Conservation (phyloP, 495 filamentous ascomycete genomes). For the Emericellopsis terricola region DNA sequence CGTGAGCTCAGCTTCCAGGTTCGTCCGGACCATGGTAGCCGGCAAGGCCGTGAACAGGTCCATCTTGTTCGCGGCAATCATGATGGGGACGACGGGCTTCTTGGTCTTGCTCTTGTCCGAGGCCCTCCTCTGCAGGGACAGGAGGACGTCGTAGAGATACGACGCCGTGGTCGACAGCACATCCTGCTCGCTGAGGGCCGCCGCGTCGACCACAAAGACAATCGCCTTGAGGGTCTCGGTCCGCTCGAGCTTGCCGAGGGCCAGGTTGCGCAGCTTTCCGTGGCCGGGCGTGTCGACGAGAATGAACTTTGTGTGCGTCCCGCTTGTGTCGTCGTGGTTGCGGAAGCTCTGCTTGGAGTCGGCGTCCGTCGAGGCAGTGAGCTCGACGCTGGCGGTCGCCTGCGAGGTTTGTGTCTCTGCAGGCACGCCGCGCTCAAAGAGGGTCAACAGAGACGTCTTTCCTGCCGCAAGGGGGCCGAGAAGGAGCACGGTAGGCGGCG, state of each 20-base stretch:
- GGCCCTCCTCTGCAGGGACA: conserved; percentile 63
- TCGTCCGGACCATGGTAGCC: conserved; percentile 51
- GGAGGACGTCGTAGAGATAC: conserved; percentile 74
- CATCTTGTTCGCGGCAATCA: conserved; percentile 85
- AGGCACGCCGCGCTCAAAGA: conserved; percentile 29
- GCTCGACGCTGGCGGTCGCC: conserved; percentile 49
- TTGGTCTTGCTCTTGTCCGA: conserved; percentile 31
- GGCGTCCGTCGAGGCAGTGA: conserved; percentile 46
- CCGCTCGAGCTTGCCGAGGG: conserved; percentile 31
- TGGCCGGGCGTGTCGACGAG: conserved; percentile 76
- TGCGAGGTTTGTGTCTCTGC: conserved; percentile 72
- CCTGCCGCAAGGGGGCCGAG: conserved; percentile 70
- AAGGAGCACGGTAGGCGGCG: conserved; percentile 67
- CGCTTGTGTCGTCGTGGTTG: conserved; percentile 19
- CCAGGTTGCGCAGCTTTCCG: conserved; percentile 59
- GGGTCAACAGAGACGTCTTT: conserved; percentile 76
- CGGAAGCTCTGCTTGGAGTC: conserved; percentile 42
- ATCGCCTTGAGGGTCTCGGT: conserved; percentile 59
- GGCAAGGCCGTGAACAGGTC: conserved; percentile 91
- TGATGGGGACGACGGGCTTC: conserved; percentile 45
- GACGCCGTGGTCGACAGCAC: conserved; percentile 15
- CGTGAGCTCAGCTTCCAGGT: conserved; percentile 67
- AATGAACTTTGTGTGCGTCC: conserved; percentile 49
- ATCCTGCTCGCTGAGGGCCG: conserved; percentile 39
- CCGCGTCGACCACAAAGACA: conserved; percentile 76